phyloP scores from a whole-genome alignment of 2,329 filamentous ascomycete species.

The Ilyonectria sp. region DNA sequence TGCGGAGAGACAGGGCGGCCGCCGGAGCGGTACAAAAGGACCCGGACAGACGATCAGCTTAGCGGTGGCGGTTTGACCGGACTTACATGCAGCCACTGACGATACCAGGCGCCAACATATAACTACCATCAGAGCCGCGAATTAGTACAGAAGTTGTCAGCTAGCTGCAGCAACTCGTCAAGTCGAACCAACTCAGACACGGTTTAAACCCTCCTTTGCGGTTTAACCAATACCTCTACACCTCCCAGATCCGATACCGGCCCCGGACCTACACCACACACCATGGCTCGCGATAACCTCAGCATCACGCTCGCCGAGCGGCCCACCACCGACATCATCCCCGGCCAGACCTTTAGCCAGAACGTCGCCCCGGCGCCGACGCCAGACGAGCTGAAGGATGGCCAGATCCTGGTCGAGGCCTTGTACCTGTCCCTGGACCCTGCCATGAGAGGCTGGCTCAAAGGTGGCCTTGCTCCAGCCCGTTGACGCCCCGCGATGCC shows the following conservation, averaged over 20 bases:
- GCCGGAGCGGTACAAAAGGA: background rate
- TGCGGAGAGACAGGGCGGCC: background rate
- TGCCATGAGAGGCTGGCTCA: conserved; percentile 83
- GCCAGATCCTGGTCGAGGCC: conserved; percentile 73
- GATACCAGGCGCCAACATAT: too few relatives aligned
- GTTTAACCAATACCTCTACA: background rate
- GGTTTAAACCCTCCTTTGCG: background rate
- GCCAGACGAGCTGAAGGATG: conserved; percentile 70
- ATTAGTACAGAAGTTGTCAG: too few relatives aligned
- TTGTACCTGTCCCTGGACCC: conserved; percentile 81
- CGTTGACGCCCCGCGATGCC: background rate
- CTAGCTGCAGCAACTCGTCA: too few relatives aligned
- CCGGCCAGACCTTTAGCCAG: conserved; percentile 75
- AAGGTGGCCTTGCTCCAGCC: conserved; percentile 56
- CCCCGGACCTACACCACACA: conserved; percentile 17
- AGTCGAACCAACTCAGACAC: background rate
- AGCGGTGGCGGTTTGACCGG: background rate
- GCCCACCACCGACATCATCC: conserved; percentile 72
- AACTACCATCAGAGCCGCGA: too few relatives aligned
- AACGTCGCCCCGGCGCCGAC: conserved; percentile 67
- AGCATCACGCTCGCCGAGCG: conserved; percentile 75
- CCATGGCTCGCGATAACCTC: conserved; percentile 62
- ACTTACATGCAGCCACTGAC: background rate
- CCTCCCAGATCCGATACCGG: background rate
- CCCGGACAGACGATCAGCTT: background rate